Base-by-base conservation (phyloP, 2,329 filamentous ascomycete species). In the Cytospora piceae region DNA sequence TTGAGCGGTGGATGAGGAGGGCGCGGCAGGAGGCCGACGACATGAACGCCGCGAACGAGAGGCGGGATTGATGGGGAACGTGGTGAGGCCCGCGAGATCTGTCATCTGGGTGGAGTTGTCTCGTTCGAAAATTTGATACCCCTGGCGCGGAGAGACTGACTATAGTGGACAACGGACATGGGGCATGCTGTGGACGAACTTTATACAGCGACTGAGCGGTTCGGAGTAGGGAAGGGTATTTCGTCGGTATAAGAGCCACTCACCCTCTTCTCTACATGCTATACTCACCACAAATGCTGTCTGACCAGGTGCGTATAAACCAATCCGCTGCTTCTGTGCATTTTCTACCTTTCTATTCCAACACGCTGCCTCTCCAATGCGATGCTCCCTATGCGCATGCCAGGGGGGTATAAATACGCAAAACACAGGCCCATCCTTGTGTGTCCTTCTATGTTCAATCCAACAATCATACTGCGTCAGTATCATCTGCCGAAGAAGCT, bases 1-100 rank as follows among this genome's bases (percentile, higher is more conserved):
- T 97, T 61, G 90, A 93, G 75, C 85, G 95, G 63, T 98, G 94
- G 93, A 94, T 98, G 90, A 88, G 87, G 74, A 84, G 90, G 69
- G 95, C 95, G 85, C 90, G 89, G 4, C 85, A 89, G 74, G 94
- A 97, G 79, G 94, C 92, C 14, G 91, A 95, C 64, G 89, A 87
- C 69, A 94, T 97, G 90, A 98, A 98, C 73, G 77, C 82, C 59
- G 82, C 84, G 67, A 87, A 86, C 73, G 85, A 87, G 70, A 67
- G 60, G 71, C 70, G 65, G 71, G 70, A 68, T 70, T 69, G 54
- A 54, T 6, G 37, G 39, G 37, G 37, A 20, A n/a, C 27, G 55
- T 22, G 32, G 31, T n/a, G 27, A 20, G 9, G 32, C 32, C 8
- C 8, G 4, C 31, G 32, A 29, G 27, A 29, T 20, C 12, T 56